phyloP scores from a whole-genome alignment of 306 rosid species.

The Corylus heterophylla region DNA sequence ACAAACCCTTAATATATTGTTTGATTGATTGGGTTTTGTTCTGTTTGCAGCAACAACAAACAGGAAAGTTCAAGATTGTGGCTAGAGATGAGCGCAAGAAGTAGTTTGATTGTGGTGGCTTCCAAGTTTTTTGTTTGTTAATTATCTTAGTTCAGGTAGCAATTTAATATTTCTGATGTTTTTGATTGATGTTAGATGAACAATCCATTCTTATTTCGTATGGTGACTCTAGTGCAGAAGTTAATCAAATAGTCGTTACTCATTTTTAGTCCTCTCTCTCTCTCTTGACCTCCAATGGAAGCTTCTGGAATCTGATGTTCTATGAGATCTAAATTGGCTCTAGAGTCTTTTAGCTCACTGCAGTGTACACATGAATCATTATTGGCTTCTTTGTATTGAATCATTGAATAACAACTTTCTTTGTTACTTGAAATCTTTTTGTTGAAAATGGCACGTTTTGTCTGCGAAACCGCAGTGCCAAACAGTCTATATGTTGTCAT shows the following conservation, averaged over 20 bases:
- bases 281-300: too few species aligned
- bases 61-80: constrained; percentile 88
- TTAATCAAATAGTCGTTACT: not conserved
- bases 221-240: not conserved
- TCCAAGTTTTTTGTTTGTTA: not conserved
- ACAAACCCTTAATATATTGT: not conserved
- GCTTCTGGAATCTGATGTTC: too few species aligned
- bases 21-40: constrained; percentile 26
- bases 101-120: constrained; percentile 22
- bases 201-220: not conserved
- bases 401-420: too few species aligned
- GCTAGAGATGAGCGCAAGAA: constrained; percentile 48
- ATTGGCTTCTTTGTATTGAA: too few species aligned
- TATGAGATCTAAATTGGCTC: too few species aligned
- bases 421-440: too few species aligned
- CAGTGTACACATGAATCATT: too few species aligned
- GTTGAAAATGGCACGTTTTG: too few species aligned
- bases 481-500: too few species aligned
- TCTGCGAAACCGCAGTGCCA: too few species aligned
- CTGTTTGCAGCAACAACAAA: constrained; percentile 74
- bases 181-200: not conserved
- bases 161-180: not conserved
- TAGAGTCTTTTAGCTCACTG: too few species aligned
- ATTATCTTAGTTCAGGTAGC: not conserved
- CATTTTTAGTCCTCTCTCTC: too few species aligned